phyloP scores from a whole-genome alignment of 148 eudicot genomes.

The Vaccinium vitisidaea region DNA sequence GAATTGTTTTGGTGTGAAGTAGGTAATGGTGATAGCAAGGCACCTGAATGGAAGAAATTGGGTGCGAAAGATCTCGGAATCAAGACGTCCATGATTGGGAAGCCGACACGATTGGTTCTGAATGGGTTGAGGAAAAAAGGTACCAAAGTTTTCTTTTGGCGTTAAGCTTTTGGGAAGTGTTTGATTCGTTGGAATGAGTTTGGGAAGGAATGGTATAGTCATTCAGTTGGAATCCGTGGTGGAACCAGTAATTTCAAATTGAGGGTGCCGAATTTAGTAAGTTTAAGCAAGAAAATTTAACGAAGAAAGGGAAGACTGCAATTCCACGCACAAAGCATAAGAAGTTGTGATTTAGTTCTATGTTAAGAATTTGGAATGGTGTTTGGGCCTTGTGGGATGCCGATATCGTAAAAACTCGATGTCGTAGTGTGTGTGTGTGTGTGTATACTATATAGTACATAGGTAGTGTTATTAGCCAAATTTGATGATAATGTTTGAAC shows the following conservation, averaged over 20 bases:
- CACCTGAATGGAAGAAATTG: constrained; percentile 62
- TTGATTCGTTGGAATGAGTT: constrained; percentile 40
- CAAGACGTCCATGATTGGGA: constrained; percentile 52
- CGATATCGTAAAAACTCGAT: too few relatives aligned
- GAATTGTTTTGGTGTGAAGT: neutral
- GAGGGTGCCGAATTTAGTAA: too few relatives aligned
- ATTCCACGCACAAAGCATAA: too few relatives aligned
- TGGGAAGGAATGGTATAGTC: constrained; percentile 18
- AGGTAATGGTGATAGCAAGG: constrained; percentile 20
- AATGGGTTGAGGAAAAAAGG: constrained; percentile 68
- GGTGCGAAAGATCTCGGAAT: constrained; percentile 75
- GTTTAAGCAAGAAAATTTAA: too few relatives aligned
- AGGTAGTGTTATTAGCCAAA: too few relatives aligned
- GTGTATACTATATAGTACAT: too few relatives aligned
- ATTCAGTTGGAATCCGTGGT: neutral
- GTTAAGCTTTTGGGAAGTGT: neutral
- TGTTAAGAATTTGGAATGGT: too few relatives aligned
- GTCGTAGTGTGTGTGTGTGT: too few relatives aligned
- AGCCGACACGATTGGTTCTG: constrained; percentile 56
- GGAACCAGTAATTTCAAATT: too few relatives aligned
- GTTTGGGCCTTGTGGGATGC: too few relatives aligned
- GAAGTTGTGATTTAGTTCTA: too few relatives aligned
- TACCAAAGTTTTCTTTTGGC: constrained; percentile 15
- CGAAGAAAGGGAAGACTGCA: too few relatives aligned
- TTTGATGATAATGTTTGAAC: neutral